phyloP scores from a whole-genome alignment of 805 yeast genomes.

The Nakazawaea siamensis region DNA sequence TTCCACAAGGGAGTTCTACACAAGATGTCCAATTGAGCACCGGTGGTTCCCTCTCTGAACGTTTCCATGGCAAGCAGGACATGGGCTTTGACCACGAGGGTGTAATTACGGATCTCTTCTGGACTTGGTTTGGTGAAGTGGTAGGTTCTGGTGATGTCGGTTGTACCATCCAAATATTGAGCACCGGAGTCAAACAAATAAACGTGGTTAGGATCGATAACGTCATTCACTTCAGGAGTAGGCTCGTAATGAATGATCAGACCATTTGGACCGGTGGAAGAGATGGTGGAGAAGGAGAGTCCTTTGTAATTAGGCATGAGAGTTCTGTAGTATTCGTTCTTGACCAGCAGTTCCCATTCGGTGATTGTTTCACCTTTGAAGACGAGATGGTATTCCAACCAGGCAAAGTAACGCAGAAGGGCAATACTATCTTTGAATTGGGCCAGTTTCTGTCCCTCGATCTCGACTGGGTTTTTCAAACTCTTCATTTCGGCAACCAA shows the following conservation, averaged over 20 bases:
- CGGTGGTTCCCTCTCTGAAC: slow-evolving; percentile 72
- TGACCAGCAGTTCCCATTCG: slow-evolving; percentile 51
- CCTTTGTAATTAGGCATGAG: slow-evolving; percentile 46
- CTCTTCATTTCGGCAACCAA: slow-evolving; percentile 57
- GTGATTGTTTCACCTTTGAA: slow-evolving; percentile 33
- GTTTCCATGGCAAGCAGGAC: slow-evolving; percentile 73
- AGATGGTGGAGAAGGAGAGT: slow-evolving; percentile 67
- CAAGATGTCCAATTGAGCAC: slow-evolving; percentile 67
- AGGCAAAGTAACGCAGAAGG: slow-evolving; percentile 63
- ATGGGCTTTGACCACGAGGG: slow-evolving; percentile 88
- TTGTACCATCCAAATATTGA: slow-evolving; percentile 83
- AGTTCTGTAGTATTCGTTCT: slow-evolving; percentile 39
- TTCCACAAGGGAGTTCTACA: slow-evolving; percentile 82
- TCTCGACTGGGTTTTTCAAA: slow-evolving; percentile 66
- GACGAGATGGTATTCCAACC: slow-evolving; percentile 63
- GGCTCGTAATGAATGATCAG: slow-evolving; percentile 76
- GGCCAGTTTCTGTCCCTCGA: slow-evolving; percentile 62
- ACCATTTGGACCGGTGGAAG: slow-evolving; percentile 69
- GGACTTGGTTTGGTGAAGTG: slow-evolving; percentile 53
- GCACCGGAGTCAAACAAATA: slow-evolving; percentile 87
- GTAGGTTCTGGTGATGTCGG: slow-evolving; percentile 87
- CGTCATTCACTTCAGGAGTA: slow-evolving; percentile 42
- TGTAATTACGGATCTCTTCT: slow-evolving; percentile 61
- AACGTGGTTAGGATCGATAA: slow-evolving; percentile 58
- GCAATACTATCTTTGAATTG: slow-evolving; percentile 84